phyloP scores from a whole-genome alignment of 108 stramenopile genomes.

The Nannochloropsis gaditana region DNA sequence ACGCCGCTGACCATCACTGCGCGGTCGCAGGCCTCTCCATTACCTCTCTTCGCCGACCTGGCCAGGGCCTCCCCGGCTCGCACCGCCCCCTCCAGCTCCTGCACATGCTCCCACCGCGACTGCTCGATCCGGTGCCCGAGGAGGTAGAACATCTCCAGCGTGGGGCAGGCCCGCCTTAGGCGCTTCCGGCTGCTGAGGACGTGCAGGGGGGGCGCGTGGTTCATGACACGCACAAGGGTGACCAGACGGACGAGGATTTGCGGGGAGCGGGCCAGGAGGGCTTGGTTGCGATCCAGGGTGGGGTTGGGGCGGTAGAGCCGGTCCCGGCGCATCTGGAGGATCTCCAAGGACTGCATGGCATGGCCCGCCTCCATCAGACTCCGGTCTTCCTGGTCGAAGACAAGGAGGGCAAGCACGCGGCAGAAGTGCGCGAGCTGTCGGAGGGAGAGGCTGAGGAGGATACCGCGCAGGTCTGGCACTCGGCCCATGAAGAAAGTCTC shows the following conservation, averaged over 20 bases:
- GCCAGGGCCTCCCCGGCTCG: not conserved
- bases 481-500: conserved; percentile 61
- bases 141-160: conserved; percentile 57
- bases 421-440: conserved; percentile 76
- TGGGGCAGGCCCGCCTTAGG: not conserved
- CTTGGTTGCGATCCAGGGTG: conserved; percentile 70
- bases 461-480: conserved; percentile 61
- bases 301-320: conserved; percentile 57
- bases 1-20: not conserved
- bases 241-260: conserved; percentile 58
- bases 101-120: conserved; percentile 40
- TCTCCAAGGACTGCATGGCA: conserved; percentile 65
- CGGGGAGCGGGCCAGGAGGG: conserved; percentile 63
- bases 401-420: conserved; percentile 68
- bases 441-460: conserved; percentile 61
- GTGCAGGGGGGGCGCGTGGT: conserved; percentile 62
- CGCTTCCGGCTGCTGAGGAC: conserved; percentile 34
- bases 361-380: conserved; percentile 43
- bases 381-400: conserved; percentile 83
- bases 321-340: conserved; percentile 69
- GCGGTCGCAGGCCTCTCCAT: not conserved
- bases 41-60: not conserved
- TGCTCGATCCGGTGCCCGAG: conserved; percentile 58
- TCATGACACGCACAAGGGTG: conserved; percentile 64
- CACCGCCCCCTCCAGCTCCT: not conserved